phyloP scores from a whole-genome alignment of 2,329 filamentous ascomycete genomes.

The Bipolaris cookei region DNA sequence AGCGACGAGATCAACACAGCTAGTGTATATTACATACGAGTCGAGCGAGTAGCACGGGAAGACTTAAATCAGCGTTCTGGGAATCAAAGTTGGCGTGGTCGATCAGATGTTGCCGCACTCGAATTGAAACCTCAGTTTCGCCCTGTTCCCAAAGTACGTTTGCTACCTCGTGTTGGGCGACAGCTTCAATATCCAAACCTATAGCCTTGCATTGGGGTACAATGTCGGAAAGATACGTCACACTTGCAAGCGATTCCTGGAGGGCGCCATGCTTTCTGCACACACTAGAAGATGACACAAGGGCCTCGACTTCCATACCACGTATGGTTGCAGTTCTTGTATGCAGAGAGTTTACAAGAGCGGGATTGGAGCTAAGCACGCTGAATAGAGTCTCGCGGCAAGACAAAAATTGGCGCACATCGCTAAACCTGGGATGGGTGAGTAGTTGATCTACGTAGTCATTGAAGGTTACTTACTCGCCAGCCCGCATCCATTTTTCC shows the following conservation, averaged over 20 bases:
- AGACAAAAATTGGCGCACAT: slow-evolving; percentile 80
- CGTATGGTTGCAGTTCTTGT: slow-evolving; percentile 69
- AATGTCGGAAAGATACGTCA: slow-evolving; percentile 81
- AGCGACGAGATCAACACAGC: slow-evolving; percentile 9
- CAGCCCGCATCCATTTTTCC: slow-evolving; percentile 80
- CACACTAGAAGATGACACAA: slow-evolving; percentile 75
- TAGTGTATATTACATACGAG: slow-evolving; percentile 57
- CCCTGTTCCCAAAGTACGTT: slow-evolving; percentile 94
- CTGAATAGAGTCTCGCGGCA: slow-evolving; percentile 84
- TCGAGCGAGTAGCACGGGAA: slow-evolving; percentile 79
- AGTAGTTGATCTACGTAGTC: slow-evolving; percentile 34
- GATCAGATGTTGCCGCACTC: slow-evolving; percentile 77
- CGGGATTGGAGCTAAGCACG: slow-evolving; percentile 73
- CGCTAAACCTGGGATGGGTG: slow-evolving; percentile 66
- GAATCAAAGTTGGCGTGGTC: slow-evolving; percentile 42
- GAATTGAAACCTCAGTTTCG: slow-evolving; percentile 86
- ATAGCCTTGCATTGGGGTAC: slow-evolving; percentile 71
- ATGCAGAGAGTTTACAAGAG: slow-evolving; percentile 66
- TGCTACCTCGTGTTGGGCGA: slow-evolving; percentile 80
- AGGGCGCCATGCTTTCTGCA: slow-evolving; percentile 80
- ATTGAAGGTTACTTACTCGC: slow-evolving; percentile 61
- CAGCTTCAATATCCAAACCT: slow-evolving; percentile 78
- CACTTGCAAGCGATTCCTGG: slow-evolving; percentile 85
- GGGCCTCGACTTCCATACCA: slow-evolving; percentile 75
- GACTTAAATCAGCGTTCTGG: slow-evolving; percentile 37